Conservation (phyloP, 1,284 basidiomycete genomes). For the Ustilago loliicola region DNA sequence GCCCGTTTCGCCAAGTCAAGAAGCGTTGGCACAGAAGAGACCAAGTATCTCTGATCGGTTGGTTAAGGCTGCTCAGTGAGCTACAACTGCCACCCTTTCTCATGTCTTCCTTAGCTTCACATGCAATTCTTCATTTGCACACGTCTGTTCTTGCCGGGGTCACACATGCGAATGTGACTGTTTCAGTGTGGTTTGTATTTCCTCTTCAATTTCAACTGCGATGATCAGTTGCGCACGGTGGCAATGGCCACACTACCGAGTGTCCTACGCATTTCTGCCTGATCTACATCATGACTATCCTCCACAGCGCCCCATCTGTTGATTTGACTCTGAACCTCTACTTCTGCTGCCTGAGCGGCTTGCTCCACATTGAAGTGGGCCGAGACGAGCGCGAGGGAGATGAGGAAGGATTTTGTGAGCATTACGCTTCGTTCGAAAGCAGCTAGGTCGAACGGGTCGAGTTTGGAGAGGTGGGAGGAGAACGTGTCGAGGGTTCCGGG, state of each 20-base stretch:
- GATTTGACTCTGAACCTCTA: conserved; percentile 95
- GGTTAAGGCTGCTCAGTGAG: conserved; percentile 34
- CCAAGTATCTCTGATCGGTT: conserved; percentile 34
- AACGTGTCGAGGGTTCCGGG: conserved; percentile 30
- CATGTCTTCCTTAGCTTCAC: neutral
- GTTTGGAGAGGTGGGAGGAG: conserved; percentile 21
- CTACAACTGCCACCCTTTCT: neutral
- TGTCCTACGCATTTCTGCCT: conserved; percentile 89
- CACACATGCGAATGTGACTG: too few species aligned
- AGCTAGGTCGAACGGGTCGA: conserved; percentile 55
- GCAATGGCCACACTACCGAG: conserved; percentile 73
- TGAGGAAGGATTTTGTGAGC: conserved; percentile 90
- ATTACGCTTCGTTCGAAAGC: conserved; percentile 93
- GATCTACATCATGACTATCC: conserved; percentile 84
- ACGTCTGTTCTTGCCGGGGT: too few species aligned
- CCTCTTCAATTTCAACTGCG: neutral
- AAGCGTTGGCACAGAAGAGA: conserved; percentile 5
- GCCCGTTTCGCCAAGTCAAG: neutral
- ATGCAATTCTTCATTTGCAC: neutral
- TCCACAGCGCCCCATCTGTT: conserved; percentile 98
- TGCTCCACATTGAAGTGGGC: conserved; percentile 79
- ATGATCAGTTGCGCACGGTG: conserved; percentile 20
- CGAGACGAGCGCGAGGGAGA: conserved; percentile 85
- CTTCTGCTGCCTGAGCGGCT: conserved; percentile 86
- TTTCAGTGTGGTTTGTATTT: neutral